Base-by-base conservation (phyloP, 2,329 filamentous ascomycete genomes). In the Diaporthe sp. region DNA sequence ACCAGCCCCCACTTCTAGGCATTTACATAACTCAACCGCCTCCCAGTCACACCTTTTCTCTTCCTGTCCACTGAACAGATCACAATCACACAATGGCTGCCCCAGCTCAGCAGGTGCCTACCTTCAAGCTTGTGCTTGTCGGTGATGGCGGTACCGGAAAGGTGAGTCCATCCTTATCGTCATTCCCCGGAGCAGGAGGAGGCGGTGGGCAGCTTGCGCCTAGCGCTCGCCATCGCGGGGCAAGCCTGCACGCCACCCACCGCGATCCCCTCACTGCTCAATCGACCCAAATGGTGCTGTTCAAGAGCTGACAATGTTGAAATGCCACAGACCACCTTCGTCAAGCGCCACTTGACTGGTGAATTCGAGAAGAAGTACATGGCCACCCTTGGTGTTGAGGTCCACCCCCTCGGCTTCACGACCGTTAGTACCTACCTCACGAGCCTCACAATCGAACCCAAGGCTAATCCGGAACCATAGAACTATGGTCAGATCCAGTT, bases 291-390 rank as follows among this genome's bases (percentile, higher is more conserved):
- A 34, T 10, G 10, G 37, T 55, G 13, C 46, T 6, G 61, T 31
- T 34, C 42, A 10, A 37, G 51, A 51, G 61, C 76, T 76, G 76
- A 77, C 71, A 60, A 42, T 57, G 60, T 76, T 74, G 80, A 82
- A 77, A 83, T 80, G 53, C 28, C 65, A 42, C 84, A 99, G 97
- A 99, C 97, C 86, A 99, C 97, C 85, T 99, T 99, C 88, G 97
- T 99, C 91, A 99, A 99, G 94, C 97, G 97, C 85, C 97, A 99
- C 90, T 92, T 98, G 92, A 99, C 97, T 85, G 97, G 97, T 87
- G 97, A 99, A 87, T 99, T 99, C 86, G 97, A 99, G 90, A 99
- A 99, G 94, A 99, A 98, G 91, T 99, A 99, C 90, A 98, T 99
- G 87, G 97, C 97, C 83, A 99, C 97, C 77, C 95, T 99, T 80